These are phyloP conservation scores for Solanum lignicaule DNA, from an alignment of 257 asterid species.

Conservation along the genomic window DNA sequence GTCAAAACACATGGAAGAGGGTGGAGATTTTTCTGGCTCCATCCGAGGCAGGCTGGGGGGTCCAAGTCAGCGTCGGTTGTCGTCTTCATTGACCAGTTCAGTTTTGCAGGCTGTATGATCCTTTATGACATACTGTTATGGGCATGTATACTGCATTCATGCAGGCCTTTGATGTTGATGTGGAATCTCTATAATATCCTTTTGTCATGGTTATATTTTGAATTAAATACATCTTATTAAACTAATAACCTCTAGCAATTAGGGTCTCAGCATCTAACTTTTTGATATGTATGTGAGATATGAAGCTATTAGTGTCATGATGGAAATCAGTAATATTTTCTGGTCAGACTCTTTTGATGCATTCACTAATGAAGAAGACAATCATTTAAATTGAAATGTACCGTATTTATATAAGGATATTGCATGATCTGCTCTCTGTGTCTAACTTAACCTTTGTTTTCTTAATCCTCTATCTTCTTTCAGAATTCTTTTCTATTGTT, in stretches of 20 bases:
- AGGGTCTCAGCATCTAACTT: neutral
- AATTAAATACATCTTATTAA: neutral
- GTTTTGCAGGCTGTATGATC: slow-evolving; percentile 74
- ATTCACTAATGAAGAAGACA: neutral
- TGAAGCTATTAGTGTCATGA: neutral
- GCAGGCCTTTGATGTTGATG: neutral
- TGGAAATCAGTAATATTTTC: neutral
- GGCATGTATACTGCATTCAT: neutral
- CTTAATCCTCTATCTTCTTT: neutral
- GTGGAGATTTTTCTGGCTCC: slow-evolving; percentile 52
- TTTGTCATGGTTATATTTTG: neutral
- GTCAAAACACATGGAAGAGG: slow-evolving; percentile 33
- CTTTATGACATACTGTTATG: neutral
- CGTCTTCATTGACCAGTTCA: slow-evolving; percentile 51
- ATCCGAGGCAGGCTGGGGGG: slow-evolving; percentile 86
- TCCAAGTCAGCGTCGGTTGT: slow-evolving; percentile 78
- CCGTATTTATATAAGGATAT: neutral
- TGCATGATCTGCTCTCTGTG: neutral
- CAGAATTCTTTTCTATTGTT: neutral
- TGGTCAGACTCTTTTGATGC: neutral
- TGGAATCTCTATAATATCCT: neutral
- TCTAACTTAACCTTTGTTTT: neutral
- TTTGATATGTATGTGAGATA: neutral
- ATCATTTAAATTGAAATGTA: neutral
- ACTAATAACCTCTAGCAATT: neutral